These are phyloP conservation scores for Hamamelis virginiana DNA, from an alignment of 164 flowering plant genomes.

Conservation along the genomic window DNA sequence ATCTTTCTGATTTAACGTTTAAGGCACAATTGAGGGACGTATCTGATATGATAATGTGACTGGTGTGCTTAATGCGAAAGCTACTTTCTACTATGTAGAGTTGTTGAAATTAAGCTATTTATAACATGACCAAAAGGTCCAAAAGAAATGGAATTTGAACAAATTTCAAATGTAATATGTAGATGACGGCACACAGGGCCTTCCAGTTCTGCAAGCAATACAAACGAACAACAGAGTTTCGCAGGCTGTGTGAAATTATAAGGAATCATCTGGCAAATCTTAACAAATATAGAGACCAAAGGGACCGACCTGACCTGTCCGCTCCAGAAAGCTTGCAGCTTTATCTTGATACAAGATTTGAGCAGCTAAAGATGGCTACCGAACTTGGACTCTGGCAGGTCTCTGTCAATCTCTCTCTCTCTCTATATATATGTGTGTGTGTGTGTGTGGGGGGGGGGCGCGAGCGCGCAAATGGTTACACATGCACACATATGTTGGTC, in stretches of 20 bases:
- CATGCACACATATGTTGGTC: no score
- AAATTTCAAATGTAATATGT: conserved; percentile 10
- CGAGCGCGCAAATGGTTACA: no score
- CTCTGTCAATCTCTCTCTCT: background rate
- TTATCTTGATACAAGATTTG: conserved; percentile 92
- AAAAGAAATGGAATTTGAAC: background rate
- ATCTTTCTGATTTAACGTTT: background rate
- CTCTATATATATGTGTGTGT: no score
- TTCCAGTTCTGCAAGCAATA: conserved; percentile 98
- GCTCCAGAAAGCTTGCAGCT: conserved; percentile 89
- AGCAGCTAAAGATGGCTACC: conserved; percentile 93
- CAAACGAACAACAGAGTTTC: conserved; percentile 87
- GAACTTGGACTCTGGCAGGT: conserved; percentile 99
- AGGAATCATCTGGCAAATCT: conserved; percentile 87
- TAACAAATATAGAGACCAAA: conserved; percentile 88
- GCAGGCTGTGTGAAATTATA: conserved; percentile 91
- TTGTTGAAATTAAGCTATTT: background rate
- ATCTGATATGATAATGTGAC: background rate
- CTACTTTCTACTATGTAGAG: background rate
- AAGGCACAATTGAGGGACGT: background rate
- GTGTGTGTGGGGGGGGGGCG: no score
- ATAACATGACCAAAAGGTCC: background rate
- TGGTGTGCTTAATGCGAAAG: background rate
- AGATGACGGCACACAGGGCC: conserved; percentile 97
- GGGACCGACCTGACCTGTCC: conserved; percentile 88